phyloP scores from a whole-genome alignment of 2,329 filamentous ascomycete species.

The Trichoderma simmonsii region DNA sequence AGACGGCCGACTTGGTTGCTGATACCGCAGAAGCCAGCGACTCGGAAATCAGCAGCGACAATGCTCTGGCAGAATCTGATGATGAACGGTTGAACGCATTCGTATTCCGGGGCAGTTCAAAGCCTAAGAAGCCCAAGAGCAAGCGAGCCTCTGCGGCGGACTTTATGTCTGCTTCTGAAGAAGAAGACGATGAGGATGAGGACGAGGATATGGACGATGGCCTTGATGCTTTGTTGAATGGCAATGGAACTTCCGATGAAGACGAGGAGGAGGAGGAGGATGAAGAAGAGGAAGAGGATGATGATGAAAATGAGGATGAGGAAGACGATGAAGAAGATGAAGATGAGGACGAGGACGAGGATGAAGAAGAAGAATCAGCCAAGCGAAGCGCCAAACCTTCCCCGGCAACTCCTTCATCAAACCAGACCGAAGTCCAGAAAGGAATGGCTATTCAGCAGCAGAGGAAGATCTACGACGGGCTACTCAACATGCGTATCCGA shows the following conservation, averaged over 20 bases:
- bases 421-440: constrained; percentile 67
- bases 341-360: constrained; percentile 23
- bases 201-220: constrained; percentile 40
- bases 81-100: constrained; percentile 78
- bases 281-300: constrained; percentile 36
- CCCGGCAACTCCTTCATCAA: constrained; percentile 33
- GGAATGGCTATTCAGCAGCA: constrained; percentile 84
- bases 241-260: constrained; percentile 32
- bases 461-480: constrained; percentile 78
- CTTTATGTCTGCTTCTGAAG: constrained; percentile 51
- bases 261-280: constrained; percentile 36
- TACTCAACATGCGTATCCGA: constrained; percentile 87
- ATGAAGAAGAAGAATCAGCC: constrained; percentile 22
- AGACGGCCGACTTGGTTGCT: constrained; percentile 51
- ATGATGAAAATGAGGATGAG: constrained; percentile 34
- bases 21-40: constrained; percentile 50
- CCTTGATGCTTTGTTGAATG: constrained; percentile 33
- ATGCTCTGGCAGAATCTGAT: constrained; percentile 79
- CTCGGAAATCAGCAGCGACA: constrained; percentile 62
- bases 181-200: constrained; percentile 39
- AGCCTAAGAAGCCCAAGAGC: constrained; percentile 39
- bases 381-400: constrained; percentile 34
- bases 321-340: constrained; percentile 26
- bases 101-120: constrained; percentile 58
- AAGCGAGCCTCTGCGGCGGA: constrained; percentile 53